Conservation (phyloP, 2,329 filamentous ascomycete genomes). For the Aspergillus eucalypticola region DNA sequence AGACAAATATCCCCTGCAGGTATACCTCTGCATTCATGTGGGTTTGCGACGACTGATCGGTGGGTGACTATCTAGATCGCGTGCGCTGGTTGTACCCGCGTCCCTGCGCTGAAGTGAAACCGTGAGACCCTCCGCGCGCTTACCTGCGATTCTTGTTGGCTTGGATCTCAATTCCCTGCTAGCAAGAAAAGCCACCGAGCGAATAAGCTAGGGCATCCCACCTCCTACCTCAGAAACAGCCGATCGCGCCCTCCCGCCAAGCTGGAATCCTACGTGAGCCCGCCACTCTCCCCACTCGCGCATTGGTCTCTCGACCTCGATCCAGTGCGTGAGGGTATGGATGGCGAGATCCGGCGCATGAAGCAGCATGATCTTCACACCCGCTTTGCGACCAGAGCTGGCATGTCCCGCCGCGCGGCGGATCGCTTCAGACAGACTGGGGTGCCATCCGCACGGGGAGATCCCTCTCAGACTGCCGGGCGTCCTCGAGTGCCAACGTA, state of each 20-base stretch:
- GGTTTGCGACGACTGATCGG: slow-evolving; percentile 1
- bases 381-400: slow-evolving; percentile 55
- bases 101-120: slow-evolving; percentile 15
- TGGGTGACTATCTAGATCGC: slow-evolving; percentile 16
- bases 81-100: slow-evolving; percentile 16
- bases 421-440: slow-evolving; percentile 39
- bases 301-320: slow-evolving; percentile 58
- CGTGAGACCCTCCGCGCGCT: slow-evolving; percentile 19
- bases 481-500: slow-evolving; percentile 40
- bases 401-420: slow-evolving; percentile 52
- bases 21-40: not conserved
- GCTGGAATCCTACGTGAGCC: slow-evolving; percentile 65
- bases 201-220: not conserved
- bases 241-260: slow-evolving; percentile 48
- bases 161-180: slow-evolving; percentile 17
- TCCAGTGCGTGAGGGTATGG: slow-evolving; percentile 70
- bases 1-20: not conserved
- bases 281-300: slow-evolving; percentile 65
- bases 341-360: slow-evolving; percentile 71
- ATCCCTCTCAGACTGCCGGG: slow-evolving; percentile 39
- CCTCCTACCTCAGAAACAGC: not conserved
- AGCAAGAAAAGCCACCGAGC: slow-evolving; percentile 1
- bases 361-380: slow-evolving; percentile 71
- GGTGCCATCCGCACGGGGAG: slow-evolving; percentile 36
- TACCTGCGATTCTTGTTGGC: slow-evolving; percentile 13